Conservation (phyloP, 2,329 filamentous ascomycete genomes). For the Epichloe amarillans region DNA sequence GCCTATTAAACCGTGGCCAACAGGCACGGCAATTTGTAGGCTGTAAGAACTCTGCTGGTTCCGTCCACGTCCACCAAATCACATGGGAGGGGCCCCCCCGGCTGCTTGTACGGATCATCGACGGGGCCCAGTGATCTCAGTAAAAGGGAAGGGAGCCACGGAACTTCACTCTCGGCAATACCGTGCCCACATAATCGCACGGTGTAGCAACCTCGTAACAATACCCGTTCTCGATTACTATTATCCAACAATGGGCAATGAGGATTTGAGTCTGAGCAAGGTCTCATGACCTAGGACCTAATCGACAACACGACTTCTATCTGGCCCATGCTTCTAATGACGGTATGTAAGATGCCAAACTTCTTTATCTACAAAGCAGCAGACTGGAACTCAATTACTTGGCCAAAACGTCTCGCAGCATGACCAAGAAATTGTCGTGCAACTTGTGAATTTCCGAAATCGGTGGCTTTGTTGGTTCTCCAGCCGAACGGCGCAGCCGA, state of each 20-base stretch:
- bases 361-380: neutral
- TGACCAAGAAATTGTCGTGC: constrained; percentile 64
- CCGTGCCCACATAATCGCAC: no score
- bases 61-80: neutral
- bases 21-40: neutral
- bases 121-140: neutral
- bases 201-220: no score
- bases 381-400: constrained; percentile 32
- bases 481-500: constrained; percentile 63
- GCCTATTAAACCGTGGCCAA: constrained; percentile 3
- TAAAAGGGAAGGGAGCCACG: no score
- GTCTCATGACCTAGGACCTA: no score
- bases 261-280: no score
- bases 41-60: neutral
- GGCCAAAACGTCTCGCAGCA: constrained; percentile 71
- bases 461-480: constrained; percentile 69
- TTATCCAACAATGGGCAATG: no score
- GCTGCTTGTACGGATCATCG: neutral
- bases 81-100: neutral
- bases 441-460: constrained; percentile 72
- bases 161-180: no score
- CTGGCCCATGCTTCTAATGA: neutral
- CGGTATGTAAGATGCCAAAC: neutral
- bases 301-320: neutral
- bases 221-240: no score